Evolutionary conservation across 495 filamentous ascomycete genomes (phyloP), one percentile per base, ranked within the genome.

Genomic region (Xylaria flabelliformis): DNA sequence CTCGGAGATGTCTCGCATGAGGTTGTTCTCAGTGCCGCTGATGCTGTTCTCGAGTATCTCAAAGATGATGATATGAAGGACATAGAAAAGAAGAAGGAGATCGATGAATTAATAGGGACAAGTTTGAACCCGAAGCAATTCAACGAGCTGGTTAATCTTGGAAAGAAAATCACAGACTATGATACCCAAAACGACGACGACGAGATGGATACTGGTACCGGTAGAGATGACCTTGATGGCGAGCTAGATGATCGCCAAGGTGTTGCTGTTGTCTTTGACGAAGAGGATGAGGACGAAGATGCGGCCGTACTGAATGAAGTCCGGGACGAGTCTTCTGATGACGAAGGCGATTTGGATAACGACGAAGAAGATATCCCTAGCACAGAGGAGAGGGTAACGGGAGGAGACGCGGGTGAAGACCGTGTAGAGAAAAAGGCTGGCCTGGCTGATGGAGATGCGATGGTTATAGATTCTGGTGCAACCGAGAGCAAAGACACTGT

Each of bases 101-200:
- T 99, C 48, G 96, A 98, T 74, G 96, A 98, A 72, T 87, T 98
- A 67, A 79, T 99, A 51, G 97, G 95, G 34, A 88, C 86, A 10
- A 90, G 90, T 0, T 91, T 97, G 86, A 90, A 87, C 42, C 89
- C 93, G 0, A 97, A 98, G 79, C 91, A 97, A 77, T 99, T 97
- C 82, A 98, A 98, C 76, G 96, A 98, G 82, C 83, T 98, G 61
- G 91, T 98, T 63, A 99, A 97, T 79, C 86, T 99, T 7, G 94
- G 95, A 42, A 99, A 98, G 85, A 99, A 99, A 82, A 97, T 99
- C 74, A 98, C 97, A 39, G 96, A 99, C 81, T 99, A 98, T 84
- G 93, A 97, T 81, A 94, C 93, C 41, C 94, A 98, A 77, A 95
- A 98, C 76, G 96, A 99, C 34, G 95, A 98, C 76, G 96, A 97